Base-by-base conservation (phyloP, 1,284 basidiomycete species). In the Irpex lacteus region DNA sequence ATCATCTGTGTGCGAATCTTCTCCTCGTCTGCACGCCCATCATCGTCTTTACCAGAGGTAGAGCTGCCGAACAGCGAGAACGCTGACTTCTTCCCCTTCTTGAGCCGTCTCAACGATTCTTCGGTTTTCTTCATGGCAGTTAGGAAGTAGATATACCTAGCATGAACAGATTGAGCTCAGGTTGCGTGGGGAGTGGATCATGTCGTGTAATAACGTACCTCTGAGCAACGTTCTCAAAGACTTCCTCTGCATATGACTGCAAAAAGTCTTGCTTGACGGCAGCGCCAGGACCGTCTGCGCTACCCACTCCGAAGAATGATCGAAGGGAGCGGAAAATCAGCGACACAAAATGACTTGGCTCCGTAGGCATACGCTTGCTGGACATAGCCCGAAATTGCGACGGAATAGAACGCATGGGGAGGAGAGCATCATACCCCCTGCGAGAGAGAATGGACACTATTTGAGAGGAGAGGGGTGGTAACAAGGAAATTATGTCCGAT, bases 91-190 rank as follows among this genome's bases (percentile, higher is more conserved):
- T 93, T 92, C 49, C 90, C 90, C 74, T 93, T 96, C 72, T 95
- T 94, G 68, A 96, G 82, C 53, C 92, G 85, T 21, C 90, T 82
- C 37, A 98, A 79, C 5, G 94, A 90, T 71, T 96, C 94, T 71
- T 98, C 94, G 1, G 92, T 93, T 79, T 96, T 96, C 74, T 89
- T 92, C 82, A 96, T 95, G 4, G 88, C 87, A 4, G 87, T 82
- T 32, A 98, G 80, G 70, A 93, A 86, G 63, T 81, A 81, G 5
- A 85, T 82, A 69, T 92, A 92, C 70, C 89, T 90, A 44, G 2
- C 56, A 2, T 36, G 9, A 58, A 58, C 64, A 67, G 40, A 53
- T 59, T 52, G 11, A 37, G 40, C 15, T 52, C 13, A 55, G 49
- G 38, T 18, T 26, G 21, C 2, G 1, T 26, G 3, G 21, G 21